Evolutionary conservation across 768 basidiomycete genomes (phyloP), one percentile per base, ranked within the genome.

Genomic region (Termitomyces sp.): DNA sequence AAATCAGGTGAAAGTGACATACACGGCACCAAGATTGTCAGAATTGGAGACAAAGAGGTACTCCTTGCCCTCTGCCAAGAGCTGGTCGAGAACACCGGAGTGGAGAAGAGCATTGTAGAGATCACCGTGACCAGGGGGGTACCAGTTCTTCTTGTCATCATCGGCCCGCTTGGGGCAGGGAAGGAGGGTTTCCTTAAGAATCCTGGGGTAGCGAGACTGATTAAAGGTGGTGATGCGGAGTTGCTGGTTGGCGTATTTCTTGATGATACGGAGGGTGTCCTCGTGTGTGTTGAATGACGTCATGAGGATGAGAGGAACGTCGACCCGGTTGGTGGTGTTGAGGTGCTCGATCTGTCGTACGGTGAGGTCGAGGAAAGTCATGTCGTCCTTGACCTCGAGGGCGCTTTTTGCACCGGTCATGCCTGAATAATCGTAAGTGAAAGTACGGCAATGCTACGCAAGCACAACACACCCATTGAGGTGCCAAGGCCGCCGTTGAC

Each of bases 271-370:
- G 61, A 92, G 85, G 51, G 95, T 96, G 72, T 98, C 94, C 38
- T 97, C 92, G 71, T 94, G 91, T 20, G 95, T 98, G 80, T 96
- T 96, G 82, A 98, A 98, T 56, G 93, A 96, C 69, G 94, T 97
- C 96, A 97, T 96, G 68, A 98, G 85, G 76, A 97, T 90, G 72
- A 97, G 88, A n/a, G 93, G 94, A 46, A 96, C 92, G 74, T 97
- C 89, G 73, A 92, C 88, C 62, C 83, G 84, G 69, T 84, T 78
- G 50, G 84, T 82, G 53, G 86, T 89, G 80, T 95, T 94, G 69
- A 96, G 86, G 72, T 96, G 92, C 80, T 97, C 93, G 67, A 98
- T 94, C 75, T 97, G 94, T 63, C 92, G 84, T 47, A 98, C 92
- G 56, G 85, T 89, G 61, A 98, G 82, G 72, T 98, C 95, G 61